Conservation (phyloP, 352 stramenopile species). For the Phytophthora macrochlamydospora region DNA sequence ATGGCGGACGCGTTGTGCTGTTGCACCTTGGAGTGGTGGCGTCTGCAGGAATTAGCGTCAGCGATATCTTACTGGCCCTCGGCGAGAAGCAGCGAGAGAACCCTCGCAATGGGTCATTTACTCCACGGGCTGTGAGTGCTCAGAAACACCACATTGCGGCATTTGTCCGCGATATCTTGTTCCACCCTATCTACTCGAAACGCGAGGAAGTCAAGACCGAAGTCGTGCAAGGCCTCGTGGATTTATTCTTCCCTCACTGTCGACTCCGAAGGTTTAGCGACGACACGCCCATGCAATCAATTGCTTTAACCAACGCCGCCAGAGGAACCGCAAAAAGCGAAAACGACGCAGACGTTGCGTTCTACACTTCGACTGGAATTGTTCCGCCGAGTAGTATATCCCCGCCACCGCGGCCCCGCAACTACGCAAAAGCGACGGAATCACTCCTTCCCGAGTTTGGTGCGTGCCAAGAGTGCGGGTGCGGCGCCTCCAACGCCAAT, state of each 20-base stretch:
- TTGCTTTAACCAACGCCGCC: constrained; percentile 3
- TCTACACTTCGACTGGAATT: constrained; percentile 1
- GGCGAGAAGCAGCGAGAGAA: constrained; percentile 65
- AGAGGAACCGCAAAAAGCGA: constrained; percentile 21
- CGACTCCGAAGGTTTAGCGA: constrained; percentile 69
- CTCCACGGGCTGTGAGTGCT: constrained; percentile 25
- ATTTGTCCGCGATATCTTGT: constrained; percentile 81
- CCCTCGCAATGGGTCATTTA: constrained; percentile 22
- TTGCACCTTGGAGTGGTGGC: constrained; percentile 66
- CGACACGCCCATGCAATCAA: constrained; percentile 27
- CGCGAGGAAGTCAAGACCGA: constrained; percentile 44
- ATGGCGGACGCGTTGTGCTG: constrained; percentile 62
- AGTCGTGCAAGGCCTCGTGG: constrained; percentile 57
- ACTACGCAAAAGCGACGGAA: constrained; percentile 51
- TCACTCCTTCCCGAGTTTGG: constrained; percentile 73
- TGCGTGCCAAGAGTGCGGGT: constrained; percentile 22
- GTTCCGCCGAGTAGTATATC: not conserved
- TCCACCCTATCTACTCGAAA: constrained; percentile 75
- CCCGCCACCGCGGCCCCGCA: constrained; percentile 7
- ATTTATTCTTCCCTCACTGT: constrained; percentile 76
- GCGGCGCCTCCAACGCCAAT: constrained; percentile 18
- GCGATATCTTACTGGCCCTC: constrained; percentile 58
- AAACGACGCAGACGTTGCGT: constrained; percentile 26
- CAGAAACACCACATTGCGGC: constrained; percentile 57
- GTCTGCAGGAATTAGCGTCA: constrained; percentile 46